These are phyloP conservation scores for Umbelopsis vinacea DNA, from an alignment of 192 early-diverging fungal species.

Conservation along the genomic window DNA sequence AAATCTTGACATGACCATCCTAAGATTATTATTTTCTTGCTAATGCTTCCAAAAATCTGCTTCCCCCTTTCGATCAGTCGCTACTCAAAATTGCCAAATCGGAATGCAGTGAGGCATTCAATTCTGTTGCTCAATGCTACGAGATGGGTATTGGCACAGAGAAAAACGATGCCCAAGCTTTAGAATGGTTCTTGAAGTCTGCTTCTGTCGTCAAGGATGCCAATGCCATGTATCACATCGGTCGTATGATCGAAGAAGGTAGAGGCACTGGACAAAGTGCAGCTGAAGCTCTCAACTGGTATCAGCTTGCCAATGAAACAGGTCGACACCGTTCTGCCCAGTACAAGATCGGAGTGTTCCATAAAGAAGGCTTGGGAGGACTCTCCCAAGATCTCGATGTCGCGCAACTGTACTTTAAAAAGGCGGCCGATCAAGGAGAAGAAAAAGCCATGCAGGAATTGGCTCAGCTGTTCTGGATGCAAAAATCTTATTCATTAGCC, in stretches of 20 bases:
- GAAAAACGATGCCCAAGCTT: slow-evolving; percentile 25
- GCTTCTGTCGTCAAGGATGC: slow-evolving; percentile 28
- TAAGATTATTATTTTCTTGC: background rate
- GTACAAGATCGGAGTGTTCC: slow-evolving; percentile 30
- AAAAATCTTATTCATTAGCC: slow-evolving; percentile 12
- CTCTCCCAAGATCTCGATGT: slow-evolving; percentile 8
- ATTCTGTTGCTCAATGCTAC: slow-evolving; percentile 35
- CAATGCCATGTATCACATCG: slow-evolving; percentile 40
- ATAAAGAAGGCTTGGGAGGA: slow-evolving; percentile 22
- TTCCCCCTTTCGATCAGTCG: slow-evolving; percentile 22
- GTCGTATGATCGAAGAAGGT: slow-evolving; percentile 29
- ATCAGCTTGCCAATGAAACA: slow-evolving; percentile 30
- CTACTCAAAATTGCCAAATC: slow-evolving; percentile 28
- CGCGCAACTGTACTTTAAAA: slow-evolving; percentile 25
- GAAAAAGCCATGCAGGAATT: slow-evolving; percentile 38
- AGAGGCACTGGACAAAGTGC: slow-evolving; percentile 7
- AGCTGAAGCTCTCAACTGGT: slow-evolving; percentile 29
- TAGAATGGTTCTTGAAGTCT: slow-evolving; percentile 35
- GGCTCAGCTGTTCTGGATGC: slow-evolving; percentile 33
- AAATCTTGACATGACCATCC: background rate
- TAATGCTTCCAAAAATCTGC: background rate
- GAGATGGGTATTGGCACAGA: slow-evolving; percentile 33
- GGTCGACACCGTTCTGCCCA: slow-evolving; percentile 30
- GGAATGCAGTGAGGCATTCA: slow-evolving; percentile 29
- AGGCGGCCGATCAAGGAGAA: slow-evolving; percentile 32